Evolutionary conservation across 306 rosid species (phyloP).

Genomic region (Leucaena leucocephala): DNA sequence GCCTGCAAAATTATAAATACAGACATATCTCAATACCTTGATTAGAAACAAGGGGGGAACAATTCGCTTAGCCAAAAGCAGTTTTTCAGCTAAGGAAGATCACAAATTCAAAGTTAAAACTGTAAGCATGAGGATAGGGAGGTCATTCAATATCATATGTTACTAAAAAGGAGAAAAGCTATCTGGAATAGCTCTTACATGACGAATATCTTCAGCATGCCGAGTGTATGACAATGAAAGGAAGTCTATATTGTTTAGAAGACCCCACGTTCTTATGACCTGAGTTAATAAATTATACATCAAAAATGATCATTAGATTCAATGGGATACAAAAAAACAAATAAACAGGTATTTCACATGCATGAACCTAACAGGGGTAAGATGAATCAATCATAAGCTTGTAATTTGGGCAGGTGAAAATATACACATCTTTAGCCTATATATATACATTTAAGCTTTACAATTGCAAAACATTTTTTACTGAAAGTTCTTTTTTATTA

Average conservation of each 20-base stretch:
- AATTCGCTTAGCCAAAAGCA: conserved; percentile 1
- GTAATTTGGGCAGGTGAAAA: neutral
- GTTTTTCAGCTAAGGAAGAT: conserved; percentile 11
- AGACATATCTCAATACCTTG: neutral
- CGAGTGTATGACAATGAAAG: conserved; percentile 75
- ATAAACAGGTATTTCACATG: conserved; percentile 17
- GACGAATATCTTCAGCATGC: conserved; percentile 85
- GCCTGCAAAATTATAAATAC: conserved; percentile 62
- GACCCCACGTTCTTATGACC: conserved; percentile 91
- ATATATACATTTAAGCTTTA: conserved; percentile 24
- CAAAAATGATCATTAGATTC: conserved; percentile 28
- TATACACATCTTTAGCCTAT: neutral
- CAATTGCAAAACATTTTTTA: conserved; percentile 23
- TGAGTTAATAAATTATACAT: conserved; percentile 35
- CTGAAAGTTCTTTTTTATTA: neutral
- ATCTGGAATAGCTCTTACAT: conserved; percentile 53
- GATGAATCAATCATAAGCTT: neutral
- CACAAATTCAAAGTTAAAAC: conserved; percentile 15
- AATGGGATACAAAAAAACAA: conserved; percentile 16
- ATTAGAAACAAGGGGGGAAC: conserved; percentile 4
- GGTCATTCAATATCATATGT: neutral
- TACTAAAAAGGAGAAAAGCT: conserved; percentile 8
- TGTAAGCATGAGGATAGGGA: conserved; percentile 17
- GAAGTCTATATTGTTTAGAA: conserved; percentile 77
- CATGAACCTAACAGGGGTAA: conserved; percentile 8